Percentiles rank a stretch among this genome's conserved stretches.
Evolutionary conservation across 495 filamentous ascomycete genomes (phyloP).

Genomic region (Xanthoparmelia taractica): DNA sequence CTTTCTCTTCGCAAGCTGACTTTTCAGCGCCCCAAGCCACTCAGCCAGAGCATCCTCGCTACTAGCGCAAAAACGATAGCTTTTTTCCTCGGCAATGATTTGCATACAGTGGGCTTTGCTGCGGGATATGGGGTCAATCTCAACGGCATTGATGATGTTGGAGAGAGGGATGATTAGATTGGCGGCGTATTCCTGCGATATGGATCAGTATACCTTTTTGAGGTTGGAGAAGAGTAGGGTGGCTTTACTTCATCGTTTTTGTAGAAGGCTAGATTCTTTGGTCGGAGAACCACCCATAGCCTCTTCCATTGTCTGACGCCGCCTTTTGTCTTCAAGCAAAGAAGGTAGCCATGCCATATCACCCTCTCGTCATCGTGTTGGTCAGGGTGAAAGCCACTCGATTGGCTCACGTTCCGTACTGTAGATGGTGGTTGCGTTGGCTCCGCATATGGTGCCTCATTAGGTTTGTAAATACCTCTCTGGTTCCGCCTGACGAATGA

Average conservation of each 20-base stretch:
- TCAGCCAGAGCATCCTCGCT: conserved; percentile 77
- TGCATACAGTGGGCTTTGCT: conserved; percentile 85
- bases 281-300: conserved; percentile 85
- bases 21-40: conserved; percentile 86
- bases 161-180: conserved; percentile 71
- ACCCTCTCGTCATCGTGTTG: conserved; percentile 55
- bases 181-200: conserved; percentile 68
- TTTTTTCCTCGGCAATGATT: conserved; percentile 90
- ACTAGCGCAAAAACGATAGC: conserved; percentile 73
- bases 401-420: conserved; percentile 50
- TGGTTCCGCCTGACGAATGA: conserved; percentile 14
- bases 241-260: conserved; percentile 65
- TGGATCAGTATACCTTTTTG: conserved; percentile 1
- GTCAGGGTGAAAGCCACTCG: conserved; percentile 51
- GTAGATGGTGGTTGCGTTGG: conserved; percentile 22
- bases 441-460: conserved; percentile 17
- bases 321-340: conserved; percentile 75
- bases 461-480: not conserved
- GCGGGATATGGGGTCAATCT: conserved; percentile 78
- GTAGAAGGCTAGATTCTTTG: conserved; percentile 80
- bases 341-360: conserved; percentile 85
- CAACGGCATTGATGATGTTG: conserved; percentile 82
- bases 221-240: not conserved
- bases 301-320: conserved; percentile 92
- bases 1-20: conserved; percentile 65